phyloP scores from a whole-genome alignment of 2,329 filamentous ascomycete species.

The Pseudogymnoascus sp. region DNA sequence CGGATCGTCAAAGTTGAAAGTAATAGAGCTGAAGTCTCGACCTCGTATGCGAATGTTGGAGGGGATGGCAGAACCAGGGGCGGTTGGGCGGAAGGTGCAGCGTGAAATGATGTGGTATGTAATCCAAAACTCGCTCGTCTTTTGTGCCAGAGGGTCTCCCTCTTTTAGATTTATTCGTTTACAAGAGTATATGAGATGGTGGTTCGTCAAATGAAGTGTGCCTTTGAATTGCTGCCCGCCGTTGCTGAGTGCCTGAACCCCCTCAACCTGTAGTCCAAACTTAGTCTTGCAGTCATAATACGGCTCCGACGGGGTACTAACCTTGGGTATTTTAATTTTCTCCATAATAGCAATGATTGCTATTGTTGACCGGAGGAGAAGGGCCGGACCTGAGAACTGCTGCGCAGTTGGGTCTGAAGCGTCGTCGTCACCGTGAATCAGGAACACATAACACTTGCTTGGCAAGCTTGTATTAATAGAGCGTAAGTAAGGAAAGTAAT shows the following conservation, averaged over 20 bases:
- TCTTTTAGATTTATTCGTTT: conserved; percentile 20
- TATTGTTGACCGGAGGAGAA: background rate
- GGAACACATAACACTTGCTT: conserved; percentile 2
- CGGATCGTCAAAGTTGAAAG: conserved; percentile 75
- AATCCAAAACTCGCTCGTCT: conserved; percentile 73
- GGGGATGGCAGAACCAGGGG: conserved; percentile 57
- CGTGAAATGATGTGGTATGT: conserved; percentile 85
- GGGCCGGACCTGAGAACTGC: background rate
- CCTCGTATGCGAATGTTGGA: conserved; percentile 82
- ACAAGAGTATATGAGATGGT: conserved; percentile 42
- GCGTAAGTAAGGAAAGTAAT: background rate
- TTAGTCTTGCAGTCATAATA: conserved; percentile 16
- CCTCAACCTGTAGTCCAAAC: conserved; percentile 40
- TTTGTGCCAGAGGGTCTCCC: conserved; percentile 33
- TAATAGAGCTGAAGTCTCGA: conserved; percentile 88
- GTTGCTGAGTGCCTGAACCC: conserved; percentile 51
- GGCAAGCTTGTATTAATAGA: conserved; percentile 5
- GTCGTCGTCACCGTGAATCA: background rate
- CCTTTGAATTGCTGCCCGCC: conserved; percentile 48
- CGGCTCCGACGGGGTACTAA: conserved; percentile 17
- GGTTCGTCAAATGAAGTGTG: conserved; percentile 52
- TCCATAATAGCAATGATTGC: conserved; percentile 28
- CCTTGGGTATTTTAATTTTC: conserved; percentile 39
- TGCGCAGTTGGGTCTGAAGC: background rate
- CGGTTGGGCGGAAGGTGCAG: conserved; percentile 68